Conservation (phyloP, 495 filamentous ascomycete species). For the Bathelium albidoporum region DNA sequence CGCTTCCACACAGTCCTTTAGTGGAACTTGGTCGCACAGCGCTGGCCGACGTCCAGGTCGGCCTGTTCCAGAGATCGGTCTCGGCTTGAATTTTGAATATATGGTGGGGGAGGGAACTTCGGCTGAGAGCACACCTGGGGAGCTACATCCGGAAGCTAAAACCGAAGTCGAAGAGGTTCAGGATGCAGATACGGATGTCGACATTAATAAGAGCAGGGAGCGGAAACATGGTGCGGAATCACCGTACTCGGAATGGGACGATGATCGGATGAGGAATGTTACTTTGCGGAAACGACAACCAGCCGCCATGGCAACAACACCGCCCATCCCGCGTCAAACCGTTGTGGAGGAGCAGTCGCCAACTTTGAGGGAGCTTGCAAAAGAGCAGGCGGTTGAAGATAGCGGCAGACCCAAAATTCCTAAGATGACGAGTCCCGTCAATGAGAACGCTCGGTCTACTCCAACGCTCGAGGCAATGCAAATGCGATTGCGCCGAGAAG, state of each 20-base stretch:
- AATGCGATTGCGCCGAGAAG: constrained; percentile 3
- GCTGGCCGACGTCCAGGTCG: not conserved
- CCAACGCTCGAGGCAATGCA: constrained; percentile 4
- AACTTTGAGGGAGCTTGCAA: constrained; percentile 25
- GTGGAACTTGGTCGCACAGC: constrained; percentile 6
- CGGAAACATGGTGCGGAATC: not conserved
- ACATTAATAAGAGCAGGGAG: not conserved
- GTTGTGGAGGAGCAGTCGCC: constrained; percentile 20
- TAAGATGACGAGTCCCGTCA: constrained; percentile 16
- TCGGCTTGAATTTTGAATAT: constrained; percentile 2
- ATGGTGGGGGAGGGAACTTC: not conserved
- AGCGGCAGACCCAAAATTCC: constrained; percentile 13
- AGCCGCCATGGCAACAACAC: not conserved
- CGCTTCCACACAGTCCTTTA: constrained; percentile 10
- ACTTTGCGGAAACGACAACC: constrained; percentile 36
- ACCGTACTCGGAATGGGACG: constrained; percentile 40
- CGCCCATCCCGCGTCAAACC: constrained; percentile 22
- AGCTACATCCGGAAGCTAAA: constrained; percentile 14
- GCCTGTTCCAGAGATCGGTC: constrained; percentile 2
- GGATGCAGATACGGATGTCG: not conserved
- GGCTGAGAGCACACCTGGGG: not conserved
- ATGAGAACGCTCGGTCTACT: constrained; percentile 19
- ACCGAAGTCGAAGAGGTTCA: constrained; percentile 6
- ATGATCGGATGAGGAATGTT: constrained; percentile 47
- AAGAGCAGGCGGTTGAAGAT: constrained; percentile 5